phyloP scores from a whole-genome alignment of 2,329 filamentous ascomycete genomes.

The Fusarium falciforme region DNA sequence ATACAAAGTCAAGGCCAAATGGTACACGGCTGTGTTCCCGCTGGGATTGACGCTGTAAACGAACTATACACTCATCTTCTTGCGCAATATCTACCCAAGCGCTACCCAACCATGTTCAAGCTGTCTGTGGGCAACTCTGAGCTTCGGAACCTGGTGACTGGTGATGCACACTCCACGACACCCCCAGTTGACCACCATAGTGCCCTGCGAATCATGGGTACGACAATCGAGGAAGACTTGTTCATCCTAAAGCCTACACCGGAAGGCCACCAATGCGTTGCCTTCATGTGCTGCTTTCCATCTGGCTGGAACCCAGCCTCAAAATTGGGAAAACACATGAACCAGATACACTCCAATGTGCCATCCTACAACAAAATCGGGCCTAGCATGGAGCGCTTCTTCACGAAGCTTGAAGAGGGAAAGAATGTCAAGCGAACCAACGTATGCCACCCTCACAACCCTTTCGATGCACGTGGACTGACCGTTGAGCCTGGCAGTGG shows the following conservation, averaged over 20 bases:
- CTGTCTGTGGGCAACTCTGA: neutral
- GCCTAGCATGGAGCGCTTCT: slow-evolving; percentile 65
- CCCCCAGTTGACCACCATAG: neutral
- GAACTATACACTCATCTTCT: neutral
- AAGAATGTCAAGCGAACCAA: slow-evolving; percentile 62
- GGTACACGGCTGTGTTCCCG: neutral
- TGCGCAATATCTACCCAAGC: neutral
- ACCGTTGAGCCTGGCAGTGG: slow-evolving; percentile 10
- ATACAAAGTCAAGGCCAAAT: neutral
- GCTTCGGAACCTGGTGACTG: neutral
- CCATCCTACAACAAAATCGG: slow-evolving; percentile 66
- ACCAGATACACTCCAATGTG: slow-evolving; percentile 53
- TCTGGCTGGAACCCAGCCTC: slow-evolving; percentile 61
- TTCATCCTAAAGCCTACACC: slow-evolving; percentile 59
- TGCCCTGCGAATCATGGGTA: neutral
- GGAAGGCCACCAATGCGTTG: slow-evolving; percentile 55
- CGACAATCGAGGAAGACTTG: slow-evolving; percentile 60
- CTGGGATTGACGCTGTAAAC: neutral
- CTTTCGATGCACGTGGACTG: neutral
- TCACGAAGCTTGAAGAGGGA: slow-evolving; percentile 58
- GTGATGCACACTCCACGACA: neutral
- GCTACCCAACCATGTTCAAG: neutral
- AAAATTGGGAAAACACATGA: slow-evolving; percentile 62
- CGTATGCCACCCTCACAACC: slow-evolving; percentile 41
- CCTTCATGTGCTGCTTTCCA: slow-evolving; percentile 64